Percentiles rank a stretch among this genome's conserved stretches.
phyloP scores from a whole-genome alignment of 768 basidiomycete species.

The Termitomyces sp. region DNA sequence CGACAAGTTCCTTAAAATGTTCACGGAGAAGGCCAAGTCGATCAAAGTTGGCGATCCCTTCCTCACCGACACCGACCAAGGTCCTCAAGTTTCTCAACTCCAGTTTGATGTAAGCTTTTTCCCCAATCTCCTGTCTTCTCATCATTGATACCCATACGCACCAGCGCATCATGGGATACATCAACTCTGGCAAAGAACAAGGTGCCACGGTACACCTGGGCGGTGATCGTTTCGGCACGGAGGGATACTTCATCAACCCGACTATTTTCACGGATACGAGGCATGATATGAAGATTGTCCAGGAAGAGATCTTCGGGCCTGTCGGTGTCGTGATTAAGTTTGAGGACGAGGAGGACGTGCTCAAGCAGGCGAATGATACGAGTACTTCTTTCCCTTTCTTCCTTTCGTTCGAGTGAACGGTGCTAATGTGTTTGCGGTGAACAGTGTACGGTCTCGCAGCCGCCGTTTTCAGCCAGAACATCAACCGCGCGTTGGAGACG shows the following conservation, averaged over 20 bases:
- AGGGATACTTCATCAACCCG: constrained; percentile 62
- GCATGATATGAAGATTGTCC: constrained; percentile 64
- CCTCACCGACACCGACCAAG: constrained; percentile 54
- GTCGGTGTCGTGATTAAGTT: constrained; percentile 71
- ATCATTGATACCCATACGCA: not conserved
- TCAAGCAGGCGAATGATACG: constrained; percentile 81
- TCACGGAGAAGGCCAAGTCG: constrained; percentile 49
- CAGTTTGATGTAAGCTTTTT: constrained; percentile 61
- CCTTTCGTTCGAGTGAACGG: too few species aligned
- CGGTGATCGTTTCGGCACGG: constrained; percentile 43
- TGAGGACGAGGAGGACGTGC: constrained; percentile 50
- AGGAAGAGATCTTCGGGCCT: constrained; percentile 73
- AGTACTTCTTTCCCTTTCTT: constrained; percentile 10
- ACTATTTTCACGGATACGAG: constrained; percentile 65
- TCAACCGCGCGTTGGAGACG: constrained; percentile 68
- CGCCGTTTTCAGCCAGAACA: constrained; percentile 78
- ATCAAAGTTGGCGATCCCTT: constrained; percentile 77
- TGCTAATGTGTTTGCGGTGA: not conserved
- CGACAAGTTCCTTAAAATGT: constrained; percentile 69
- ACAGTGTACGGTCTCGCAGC: constrained; percentile 78
- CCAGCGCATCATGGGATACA: constrained; percentile 69
- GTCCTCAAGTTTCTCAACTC: constrained; percentile 73
- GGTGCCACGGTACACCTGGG: constrained; percentile 65
- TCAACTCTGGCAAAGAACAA: constrained; percentile 44
- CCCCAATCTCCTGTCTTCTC: not conserved